Conservation (phyloP, 2,329 filamentous ascomycete genomes). For the Fusarium mangiferae region DNA sequence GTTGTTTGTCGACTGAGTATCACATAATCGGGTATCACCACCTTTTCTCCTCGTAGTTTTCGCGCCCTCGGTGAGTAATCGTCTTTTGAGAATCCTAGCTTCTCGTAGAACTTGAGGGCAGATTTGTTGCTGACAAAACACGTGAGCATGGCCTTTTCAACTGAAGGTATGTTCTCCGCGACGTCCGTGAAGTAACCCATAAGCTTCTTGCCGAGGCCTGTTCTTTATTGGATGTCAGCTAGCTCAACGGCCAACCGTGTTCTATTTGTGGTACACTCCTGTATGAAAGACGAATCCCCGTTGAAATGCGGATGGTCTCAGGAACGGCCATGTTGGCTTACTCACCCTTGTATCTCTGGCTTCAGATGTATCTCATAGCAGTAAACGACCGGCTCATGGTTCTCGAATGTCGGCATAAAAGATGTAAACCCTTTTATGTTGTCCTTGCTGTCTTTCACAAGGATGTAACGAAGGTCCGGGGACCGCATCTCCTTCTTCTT, state of each 20-base stretch:
- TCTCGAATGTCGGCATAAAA: slow-evolving; percentile 78
- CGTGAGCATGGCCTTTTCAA: slow-evolving; percentile 78
- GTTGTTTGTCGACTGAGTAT: slow-evolving; percentile 65
- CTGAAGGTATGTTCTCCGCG: slow-evolving; percentile 62
- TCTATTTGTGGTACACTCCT: not conserved
- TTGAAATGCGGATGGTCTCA: slow-evolving; percentile 1
- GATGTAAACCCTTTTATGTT: slow-evolving; percentile 67
- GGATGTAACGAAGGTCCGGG: slow-evolving; percentile 73
- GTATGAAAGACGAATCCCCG: not conserved
- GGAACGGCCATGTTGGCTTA: slow-evolving; percentile 14
- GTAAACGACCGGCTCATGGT: slow-evolving; percentile 74
- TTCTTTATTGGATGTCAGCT: slow-evolving; percentile 51
- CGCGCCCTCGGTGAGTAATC: slow-evolving; percentile 64
- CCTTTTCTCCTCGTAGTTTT: slow-evolving; percentile 64
- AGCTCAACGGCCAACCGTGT: slow-evolving; percentile 12
- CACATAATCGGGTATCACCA: slow-evolving; percentile 66
- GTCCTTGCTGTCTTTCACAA: slow-evolving; percentile 58
- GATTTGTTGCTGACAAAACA: slow-evolving; percentile 72
- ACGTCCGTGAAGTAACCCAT: slow-evolving; percentile 66
- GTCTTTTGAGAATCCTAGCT: slow-evolving; percentile 67
- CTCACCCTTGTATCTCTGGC: slow-evolving; percentile 64
- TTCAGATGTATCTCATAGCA: slow-evolving; percentile 82
- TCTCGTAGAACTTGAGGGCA: slow-evolving; percentile 70
- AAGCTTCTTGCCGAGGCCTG: slow-evolving; percentile 70
- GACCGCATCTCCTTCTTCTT: slow-evolving; percentile 77